These are phyloP conservation scores for Moesziomyces sp. DNA, from an alignment of 1,284 basidiomycete genomes.

Conservation along the genomic window DNA sequence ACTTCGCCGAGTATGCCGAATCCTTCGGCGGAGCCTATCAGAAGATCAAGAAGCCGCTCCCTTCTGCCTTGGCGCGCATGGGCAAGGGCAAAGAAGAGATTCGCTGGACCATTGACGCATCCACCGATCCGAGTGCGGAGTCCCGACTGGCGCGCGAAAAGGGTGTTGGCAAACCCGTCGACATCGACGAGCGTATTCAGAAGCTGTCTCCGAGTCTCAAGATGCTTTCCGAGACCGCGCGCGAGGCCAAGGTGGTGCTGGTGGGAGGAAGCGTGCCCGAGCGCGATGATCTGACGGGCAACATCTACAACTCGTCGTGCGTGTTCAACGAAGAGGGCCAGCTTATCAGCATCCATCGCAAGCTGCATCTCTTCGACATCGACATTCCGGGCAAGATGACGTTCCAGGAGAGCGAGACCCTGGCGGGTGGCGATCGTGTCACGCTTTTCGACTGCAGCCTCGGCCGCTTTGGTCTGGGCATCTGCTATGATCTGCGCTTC, in stretches of 20 bases:
- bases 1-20: slow-evolving; percentile 65
- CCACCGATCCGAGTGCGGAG: slow-evolving; percentile 30
- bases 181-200: slow-evolving; percentile 71
- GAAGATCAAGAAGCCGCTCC: slow-evolving; percentile 54
- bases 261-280: slow-evolving; percentile 78
- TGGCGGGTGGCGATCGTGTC: slow-evolving; percentile 80
- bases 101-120: slow-evolving; percentile 56
- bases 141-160: slow-evolving; percentile 44
- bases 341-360: slow-evolving; percentile 87
- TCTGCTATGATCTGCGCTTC: slow-evolving; percentile 84
- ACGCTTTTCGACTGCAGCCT: slow-evolving; percentile 94
- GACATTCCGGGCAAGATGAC: slow-evolving; percentile 95
- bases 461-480: slow-evolving; percentile 87
- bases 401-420: slow-evolving; percentile 97
- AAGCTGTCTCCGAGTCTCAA: slow-evolving; percentile 74
- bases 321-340: slow-evolving; percentile 88
- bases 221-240: slow-evolving; percentile 84
- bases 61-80: slow-evolving; percentile 36
- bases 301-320: slow-evolving; percentile 64
- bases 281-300: slow-evolving; percentile 54
- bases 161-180: slow-evolving; percentile 69
- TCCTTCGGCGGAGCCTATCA: slow-evolving; percentile 60
- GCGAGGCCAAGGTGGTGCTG: slow-evolving; percentile 83
- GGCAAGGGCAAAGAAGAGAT: slow-evolving; percentile 43
- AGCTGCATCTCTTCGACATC: slow-evolving; percentile 97